Evolutionary conservation across 257 asterid genomes (phyloP).

Genomic region (Fraxinus anomala): DNA sequence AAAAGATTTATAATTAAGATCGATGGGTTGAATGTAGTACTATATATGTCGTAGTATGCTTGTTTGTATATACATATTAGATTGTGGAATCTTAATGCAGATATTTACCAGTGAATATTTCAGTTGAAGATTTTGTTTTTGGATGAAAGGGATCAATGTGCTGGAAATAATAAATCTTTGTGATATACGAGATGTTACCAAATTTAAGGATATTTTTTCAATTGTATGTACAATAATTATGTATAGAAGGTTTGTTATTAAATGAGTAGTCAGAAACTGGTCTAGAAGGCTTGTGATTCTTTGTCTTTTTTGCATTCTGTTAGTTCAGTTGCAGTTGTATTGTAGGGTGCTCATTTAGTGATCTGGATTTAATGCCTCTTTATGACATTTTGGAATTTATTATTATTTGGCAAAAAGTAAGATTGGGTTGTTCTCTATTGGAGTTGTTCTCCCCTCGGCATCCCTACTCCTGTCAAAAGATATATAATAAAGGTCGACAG

Average conservation of each 20-base stretch:
- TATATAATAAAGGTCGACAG: neutral
- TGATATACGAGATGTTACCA: neutral
- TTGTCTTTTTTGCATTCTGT: neutral
- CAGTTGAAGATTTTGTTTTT: conserved; percentile 13
- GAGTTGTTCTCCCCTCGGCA: conserved; percentile 18
- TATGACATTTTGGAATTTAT: conserved; percentile 9
- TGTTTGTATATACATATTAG: conserved; percentile 4
- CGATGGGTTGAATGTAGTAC: neutral
- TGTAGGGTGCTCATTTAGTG: conserved; percentile 5
- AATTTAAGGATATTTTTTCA: conserved; percentile 16
- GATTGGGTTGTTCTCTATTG: conserved; percentile 12
- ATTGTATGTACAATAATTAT: neutral
- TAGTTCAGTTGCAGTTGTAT: conserved; percentile 6
- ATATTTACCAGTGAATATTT: conserved; percentile 5
- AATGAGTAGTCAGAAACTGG: conserved; percentile 37
- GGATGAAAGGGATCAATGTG: conserved; percentile 1
- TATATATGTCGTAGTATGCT: neutral
- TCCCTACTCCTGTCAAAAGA: neutral
- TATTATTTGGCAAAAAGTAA: neutral
- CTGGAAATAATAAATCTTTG: conserved; percentile 13
- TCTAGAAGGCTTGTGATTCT: conserved; percentile 35
- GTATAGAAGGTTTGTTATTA: too few relatives aligned
- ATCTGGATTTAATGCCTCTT: neutral
- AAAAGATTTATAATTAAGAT: neutral
- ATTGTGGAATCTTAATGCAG: neutral